Evolutionary conservation across 805 yeast species (phyloP).

Genomic region (Zygotorulaspora florentina): DNA sequence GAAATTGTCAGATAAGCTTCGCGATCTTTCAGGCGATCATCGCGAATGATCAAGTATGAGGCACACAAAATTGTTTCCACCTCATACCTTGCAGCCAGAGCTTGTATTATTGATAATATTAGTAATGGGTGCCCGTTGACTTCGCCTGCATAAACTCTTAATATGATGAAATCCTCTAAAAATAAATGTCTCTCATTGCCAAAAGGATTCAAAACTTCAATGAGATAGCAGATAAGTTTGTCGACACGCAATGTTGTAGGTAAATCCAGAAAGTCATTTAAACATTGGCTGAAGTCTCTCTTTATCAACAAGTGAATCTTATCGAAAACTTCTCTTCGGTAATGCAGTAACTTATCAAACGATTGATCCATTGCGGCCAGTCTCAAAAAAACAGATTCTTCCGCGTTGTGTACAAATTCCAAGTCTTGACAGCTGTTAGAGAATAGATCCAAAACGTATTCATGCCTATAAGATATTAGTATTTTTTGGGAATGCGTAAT

Average conservation of each 20-base stretch:
- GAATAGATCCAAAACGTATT: conserved; percentile 15
- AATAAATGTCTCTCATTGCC: conserved; percentile 2
- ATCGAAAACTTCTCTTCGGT: conserved; percentile 9
- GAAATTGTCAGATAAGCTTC: conserved; percentile 21
- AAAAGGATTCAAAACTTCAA: conserved; percentile 9
- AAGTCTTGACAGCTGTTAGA: conserved; percentile 1
- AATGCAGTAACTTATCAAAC: conserved; percentile 16
- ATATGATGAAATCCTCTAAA: conserved; percentile 23
- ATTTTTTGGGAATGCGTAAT: conserved; percentile 14
- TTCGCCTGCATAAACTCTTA: conserved; percentile 28
- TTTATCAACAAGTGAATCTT: conserved; percentile 11
- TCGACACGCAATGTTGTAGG: conserved; percentile 21
- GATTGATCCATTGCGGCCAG: conserved; percentile 20
- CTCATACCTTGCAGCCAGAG: conserved; percentile 13
- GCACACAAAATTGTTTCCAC: conserved; percentile 19
- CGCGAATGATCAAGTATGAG: conserved; percentile 19
- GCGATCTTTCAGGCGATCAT: conserved; percentile 12
- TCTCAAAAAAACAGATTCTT: conserved; percentile 16
- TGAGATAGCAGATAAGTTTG: conserved; percentile 14
- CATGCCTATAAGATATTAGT: conserved; percentile 18
- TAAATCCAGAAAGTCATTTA: conserved; percentile 11
- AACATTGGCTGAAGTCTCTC: conserved; percentile 6
- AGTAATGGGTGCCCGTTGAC: conserved; percentile 22
- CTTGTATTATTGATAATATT: conserved; percentile 24
- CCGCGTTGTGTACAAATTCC: conserved; percentile 20